Conservation (phyloP, 768 basidiomycete species). For the Pleurotus eryngii region DNA sequence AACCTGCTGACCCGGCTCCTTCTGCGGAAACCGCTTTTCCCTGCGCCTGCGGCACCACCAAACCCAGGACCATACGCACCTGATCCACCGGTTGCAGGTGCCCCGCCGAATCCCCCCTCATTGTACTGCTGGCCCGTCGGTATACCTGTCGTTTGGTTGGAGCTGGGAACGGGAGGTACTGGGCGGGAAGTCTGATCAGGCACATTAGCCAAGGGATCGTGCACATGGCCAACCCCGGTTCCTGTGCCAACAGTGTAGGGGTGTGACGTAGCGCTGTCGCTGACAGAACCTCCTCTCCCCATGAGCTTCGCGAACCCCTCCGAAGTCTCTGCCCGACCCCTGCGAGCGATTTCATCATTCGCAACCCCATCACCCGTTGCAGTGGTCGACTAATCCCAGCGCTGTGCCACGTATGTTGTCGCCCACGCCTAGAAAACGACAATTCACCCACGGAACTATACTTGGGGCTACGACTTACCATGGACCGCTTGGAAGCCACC, state of each 20-base stretch:
- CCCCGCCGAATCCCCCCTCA: too few relatives aligned
- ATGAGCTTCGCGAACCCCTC: neutral
- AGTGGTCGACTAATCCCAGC: neutral
- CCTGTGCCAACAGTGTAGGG: neutral
- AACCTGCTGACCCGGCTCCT: too few relatives aligned
- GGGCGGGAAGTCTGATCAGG: too few relatives aligned
- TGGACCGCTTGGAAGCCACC: neutral
- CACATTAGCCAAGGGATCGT: too few relatives aligned
- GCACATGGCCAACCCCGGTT: neutral
- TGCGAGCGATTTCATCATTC: neutral
- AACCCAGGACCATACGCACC: too few relatives aligned
- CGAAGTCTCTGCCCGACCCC: neutral
- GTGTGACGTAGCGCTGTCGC: neutral
- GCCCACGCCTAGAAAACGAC: neutral
- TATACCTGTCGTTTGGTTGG: too few relatives aligned
- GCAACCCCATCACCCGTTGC: neutral
- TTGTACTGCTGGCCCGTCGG: too few relatives aligned
- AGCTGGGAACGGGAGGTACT: too few relatives aligned
- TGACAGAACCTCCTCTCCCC: neutral
- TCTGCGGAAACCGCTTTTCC: too few relatives aligned
- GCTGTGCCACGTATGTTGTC: constrained; percentile 6
- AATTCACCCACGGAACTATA: too few relatives aligned
- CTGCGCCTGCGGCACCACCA: too few relatives aligned
- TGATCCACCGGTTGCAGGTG: too few relatives aligned
- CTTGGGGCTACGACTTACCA: neutral